Conservation (phyloP, 129 eudicot species). For the Helianthus annuus region DNA sequence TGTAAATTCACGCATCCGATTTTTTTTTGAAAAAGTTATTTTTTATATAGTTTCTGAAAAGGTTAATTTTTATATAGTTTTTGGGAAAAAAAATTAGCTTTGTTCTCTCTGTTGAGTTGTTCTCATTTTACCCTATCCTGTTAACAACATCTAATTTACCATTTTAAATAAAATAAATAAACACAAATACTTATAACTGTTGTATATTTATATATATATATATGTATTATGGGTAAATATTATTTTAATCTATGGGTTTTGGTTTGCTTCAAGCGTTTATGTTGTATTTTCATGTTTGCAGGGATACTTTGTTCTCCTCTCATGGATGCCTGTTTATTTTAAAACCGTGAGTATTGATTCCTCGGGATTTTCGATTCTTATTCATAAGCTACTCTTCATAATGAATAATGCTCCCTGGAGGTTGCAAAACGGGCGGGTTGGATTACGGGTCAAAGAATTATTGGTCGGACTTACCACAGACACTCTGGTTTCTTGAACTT, state of each 20-base stretch:
- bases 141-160: neutral
- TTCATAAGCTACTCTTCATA: neutral
- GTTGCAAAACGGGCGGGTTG: neutral
- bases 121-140: too few species aligned
- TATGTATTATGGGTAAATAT: neutral
- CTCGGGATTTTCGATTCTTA: neutral
- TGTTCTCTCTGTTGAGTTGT: too few species aligned
- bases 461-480: neutral
- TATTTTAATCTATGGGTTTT: neutral
- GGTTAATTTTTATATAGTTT: too few species aligned
- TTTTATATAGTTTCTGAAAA: too few species aligned
- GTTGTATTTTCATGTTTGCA: slow-evolving; percentile 40
- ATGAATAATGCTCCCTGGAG: neutral
- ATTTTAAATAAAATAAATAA: neutral
- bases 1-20: too few species aligned
- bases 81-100: too few species aligned
- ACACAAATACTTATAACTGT: neutral
- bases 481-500: neutral
- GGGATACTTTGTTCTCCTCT: slow-evolving; percentile 98
- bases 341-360: slow-evolving; percentile 70
- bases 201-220: neutral
- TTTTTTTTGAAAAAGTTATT: too few species aligned
- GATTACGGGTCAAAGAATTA: neutral
- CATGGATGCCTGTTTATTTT: slow-evolving; percentile 99
- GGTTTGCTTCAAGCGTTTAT: slow-evolving; percentile 10